Conservation (phyloP, 2,329 filamentous ascomycete species). For the Epichloe sibirici region DNA sequence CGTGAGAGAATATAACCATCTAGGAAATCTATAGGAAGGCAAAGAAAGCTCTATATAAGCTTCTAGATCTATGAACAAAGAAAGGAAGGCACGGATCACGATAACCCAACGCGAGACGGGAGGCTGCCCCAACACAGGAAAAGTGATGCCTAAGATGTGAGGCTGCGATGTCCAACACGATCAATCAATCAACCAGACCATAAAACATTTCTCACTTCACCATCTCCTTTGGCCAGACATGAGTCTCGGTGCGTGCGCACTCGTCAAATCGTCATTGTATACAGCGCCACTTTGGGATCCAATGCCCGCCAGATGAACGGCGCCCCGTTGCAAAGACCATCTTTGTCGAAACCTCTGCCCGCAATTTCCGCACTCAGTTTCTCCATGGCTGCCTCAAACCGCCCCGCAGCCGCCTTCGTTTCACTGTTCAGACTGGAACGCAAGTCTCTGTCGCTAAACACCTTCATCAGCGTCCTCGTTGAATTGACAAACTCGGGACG, state of each 20-base stretch:
- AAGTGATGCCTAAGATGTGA: too few species aligned
- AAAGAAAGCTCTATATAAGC: too few species aligned
- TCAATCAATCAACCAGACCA: too few species aligned
- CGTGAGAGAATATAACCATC: too few species aligned
- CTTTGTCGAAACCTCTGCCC: slow-evolving; percentile 26
- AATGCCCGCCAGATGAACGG: slow-evolving; percentile 29
- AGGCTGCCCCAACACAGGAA: too few species aligned
- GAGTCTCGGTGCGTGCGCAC: not conserved
- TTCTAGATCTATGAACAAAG: too few species aligned
- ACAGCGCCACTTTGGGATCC: slow-evolving; percentile 7
- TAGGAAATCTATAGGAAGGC: too few species aligned
- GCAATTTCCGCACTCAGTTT: slow-evolving; percentile 24
- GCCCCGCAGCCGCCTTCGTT: slow-evolving; percentile 20
- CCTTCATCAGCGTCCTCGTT: slow-evolving; percentile 26
- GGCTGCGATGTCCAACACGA: too few species aligned
- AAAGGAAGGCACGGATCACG: too few species aligned
- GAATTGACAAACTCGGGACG: slow-evolving; percentile 24
- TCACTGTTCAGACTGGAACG: slow-evolving; percentile 19
- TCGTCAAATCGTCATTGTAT: not conserved
- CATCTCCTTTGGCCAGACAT: not conserved
- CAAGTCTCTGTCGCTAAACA: slow-evolving; percentile 26
- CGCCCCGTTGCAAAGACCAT: slow-evolving; percentile 33
- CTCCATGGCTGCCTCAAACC: slow-evolving; percentile 25
- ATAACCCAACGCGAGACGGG: too few species aligned
- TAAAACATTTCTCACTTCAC: too few species aligned